Conservation (phyloP, 2,329 filamentous ascomycete species). For the Gnomoniopsis smithogilvyi region DNA sequence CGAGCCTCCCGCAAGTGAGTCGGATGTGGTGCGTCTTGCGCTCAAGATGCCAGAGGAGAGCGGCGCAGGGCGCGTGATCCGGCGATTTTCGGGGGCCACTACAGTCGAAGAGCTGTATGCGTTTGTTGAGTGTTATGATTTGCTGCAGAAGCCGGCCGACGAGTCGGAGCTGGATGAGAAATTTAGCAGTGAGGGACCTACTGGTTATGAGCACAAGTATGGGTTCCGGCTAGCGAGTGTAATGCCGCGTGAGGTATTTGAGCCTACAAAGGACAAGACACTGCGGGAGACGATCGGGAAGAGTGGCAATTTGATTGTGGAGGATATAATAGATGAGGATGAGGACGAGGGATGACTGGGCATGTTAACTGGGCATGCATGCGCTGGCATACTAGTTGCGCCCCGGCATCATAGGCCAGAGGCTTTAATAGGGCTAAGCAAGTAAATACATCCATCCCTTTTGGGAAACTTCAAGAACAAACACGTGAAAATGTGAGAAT, state of each 20-base stretch:
- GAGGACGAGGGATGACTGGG: conserved; percentile 6
- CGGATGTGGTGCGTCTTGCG: conserved; percentile 70
- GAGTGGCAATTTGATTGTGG: conserved; percentile 87
- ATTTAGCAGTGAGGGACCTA: conserved; percentile 46
- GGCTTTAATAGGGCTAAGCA: background rate
- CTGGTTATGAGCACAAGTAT: conserved; percentile 76
- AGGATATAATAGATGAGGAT: conserved; percentile 43
- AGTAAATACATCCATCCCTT: background rate
- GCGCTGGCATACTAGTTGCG: background rate
- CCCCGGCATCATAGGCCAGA: background rate
- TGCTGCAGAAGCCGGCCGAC: conserved; percentile 43
- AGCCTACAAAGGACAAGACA: conserved; percentile 61
- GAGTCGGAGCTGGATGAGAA: conserved; percentile 29
- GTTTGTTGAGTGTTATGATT: conserved; percentile 87
- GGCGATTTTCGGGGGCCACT: conserved; percentile 68
- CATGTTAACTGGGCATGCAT: background rate
- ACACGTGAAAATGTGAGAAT: too few species aligned
- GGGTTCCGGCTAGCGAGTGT: conserved; percentile 81
- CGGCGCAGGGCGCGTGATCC: conserved; percentile 70
- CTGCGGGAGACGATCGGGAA: conserved; percentile 73
- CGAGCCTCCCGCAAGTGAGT: conserved; percentile 63
- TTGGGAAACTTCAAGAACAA: too few species aligned
- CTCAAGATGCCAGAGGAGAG: conserved; percentile 58
- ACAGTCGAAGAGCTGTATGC: conserved; percentile 88
- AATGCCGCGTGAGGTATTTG: conserved; percentile 80